phyloP scores from a whole-genome alignment of 345 rosid genomes.

The Carallia pectinifolia region DNA sequence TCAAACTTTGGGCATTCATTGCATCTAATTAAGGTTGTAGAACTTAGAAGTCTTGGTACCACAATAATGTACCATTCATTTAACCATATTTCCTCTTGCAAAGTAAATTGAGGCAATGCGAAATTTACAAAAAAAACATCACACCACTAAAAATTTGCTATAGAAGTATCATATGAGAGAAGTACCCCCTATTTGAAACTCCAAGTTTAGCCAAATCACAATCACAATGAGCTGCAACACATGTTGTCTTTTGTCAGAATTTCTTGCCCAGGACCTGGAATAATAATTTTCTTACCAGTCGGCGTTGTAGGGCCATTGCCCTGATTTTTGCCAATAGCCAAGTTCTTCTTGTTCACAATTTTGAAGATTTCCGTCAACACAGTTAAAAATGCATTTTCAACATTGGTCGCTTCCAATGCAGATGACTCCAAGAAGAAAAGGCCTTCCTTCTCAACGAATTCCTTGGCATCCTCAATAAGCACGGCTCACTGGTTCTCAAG shows the following conservation, averaged over 20 bases:
- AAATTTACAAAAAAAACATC: neutral
- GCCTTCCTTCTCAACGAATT: constrained; percentile 27
- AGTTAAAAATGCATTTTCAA: constrained; percentile 25
- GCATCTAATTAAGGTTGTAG: neutral
- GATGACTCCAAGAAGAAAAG: constrained; percentile 34
- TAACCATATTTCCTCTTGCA: neutral
- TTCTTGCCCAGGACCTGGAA: constrained; percentile 21
- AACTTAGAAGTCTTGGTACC: neutral
- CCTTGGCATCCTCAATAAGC: constrained; percentile 28
- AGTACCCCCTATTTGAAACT: neutral
- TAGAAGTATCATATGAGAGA: neutral
- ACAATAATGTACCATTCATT: neutral
- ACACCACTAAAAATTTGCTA: neutral
- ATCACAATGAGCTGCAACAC: constrained; percentile 14
- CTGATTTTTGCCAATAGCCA: constrained; percentile 24
- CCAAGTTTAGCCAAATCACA: neutral
- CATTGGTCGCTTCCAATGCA: constrained; percentile 29
- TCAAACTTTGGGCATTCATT: neutral
- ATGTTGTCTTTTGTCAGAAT: constrained; percentile 12
- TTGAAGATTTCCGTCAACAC: constrained; percentile 27
- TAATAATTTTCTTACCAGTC: constrained; percentile 17
- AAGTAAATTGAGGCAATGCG: neutral
- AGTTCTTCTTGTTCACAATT: constrained; percentile 22
- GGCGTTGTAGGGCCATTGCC: constrained; percentile 13
- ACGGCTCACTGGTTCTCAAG: constrained; percentile 25